Base-by-base conservation (phyloP, 1,284 basidiomycete genomes). In the Peniophora sp. region DNA sequence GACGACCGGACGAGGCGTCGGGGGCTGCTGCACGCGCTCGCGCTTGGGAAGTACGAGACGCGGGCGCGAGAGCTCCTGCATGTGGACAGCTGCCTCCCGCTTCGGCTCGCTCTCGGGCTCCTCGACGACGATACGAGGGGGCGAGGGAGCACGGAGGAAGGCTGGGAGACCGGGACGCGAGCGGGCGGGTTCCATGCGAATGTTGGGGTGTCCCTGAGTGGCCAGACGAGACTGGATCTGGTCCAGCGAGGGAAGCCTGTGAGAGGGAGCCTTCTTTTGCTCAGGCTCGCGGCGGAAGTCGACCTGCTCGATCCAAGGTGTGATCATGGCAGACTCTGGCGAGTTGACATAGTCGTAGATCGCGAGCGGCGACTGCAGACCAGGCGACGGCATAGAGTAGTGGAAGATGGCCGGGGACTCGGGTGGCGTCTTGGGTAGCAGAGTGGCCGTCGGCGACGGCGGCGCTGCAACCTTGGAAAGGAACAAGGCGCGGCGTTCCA, bases 401-500 rank as follows among this genome's bases (percentile, higher is more conserved):
- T 84, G 81, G 64, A 81, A 82, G 56, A 85, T 75, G 17, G 79
- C 74, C 50, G 83, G 83, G 14, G 83, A 87, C 55, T 85, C 83
- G 5, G 80, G 80, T 43, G 82, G 81, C 3, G 79, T 85, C 65
- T 80, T 81, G 11, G 84, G 80, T 12, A 73, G 71, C 43, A 67
- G 62, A 24, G 75, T 73, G 17, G 82, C 78, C 14, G 76, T 73
- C 10, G 81, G 76, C 12, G 80, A 83, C 8, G 82, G 80, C 22
- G 81, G 79, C 19, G 81, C 81, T 43, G 76, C 70, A 48, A 90
- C 69, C 66, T 83, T 89, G 54, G 82, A 85, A 35, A 89, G 68
- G 69, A 90, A 89, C 51, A 78, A 71, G 10, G 83, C 81, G 43
- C 85, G 82, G 51, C 88, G 77, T 65, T 87, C 84, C 58, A 78